Evolutionary conservation across 441 rosid species (phyloP).

Genomic region (Erysimum pusillum): DNA sequence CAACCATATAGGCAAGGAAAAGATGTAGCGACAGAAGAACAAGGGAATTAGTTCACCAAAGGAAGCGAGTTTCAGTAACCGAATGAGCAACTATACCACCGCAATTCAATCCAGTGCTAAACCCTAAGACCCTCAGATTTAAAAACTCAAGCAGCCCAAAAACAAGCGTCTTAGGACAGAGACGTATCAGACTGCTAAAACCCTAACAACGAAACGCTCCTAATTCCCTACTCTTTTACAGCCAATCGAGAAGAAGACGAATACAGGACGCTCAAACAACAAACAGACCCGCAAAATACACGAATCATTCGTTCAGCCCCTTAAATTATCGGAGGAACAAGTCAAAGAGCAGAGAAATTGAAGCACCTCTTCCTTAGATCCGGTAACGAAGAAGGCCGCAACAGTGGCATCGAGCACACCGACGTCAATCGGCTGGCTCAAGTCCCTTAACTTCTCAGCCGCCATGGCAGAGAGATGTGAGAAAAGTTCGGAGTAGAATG

Average conservation of each 20-base stretch:
- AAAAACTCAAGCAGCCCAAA: background rate
- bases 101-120: slow-evolving; percentile 23
- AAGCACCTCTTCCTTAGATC: slow-evolving; percentile 99
- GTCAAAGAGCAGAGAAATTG: slow-evolving; percentile 29
- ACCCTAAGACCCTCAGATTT: slow-evolving; percentile 30
- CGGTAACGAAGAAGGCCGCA: slow-evolving; percentile 99
- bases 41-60: background rate
- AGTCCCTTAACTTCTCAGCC: slow-evolving; percentile 95
- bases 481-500: slow-evolving; percentile 31
- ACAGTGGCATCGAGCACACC: slow-evolving; percentile 95
- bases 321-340: slow-evolving; percentile 15
- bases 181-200: slow-evolving; percentile 31
- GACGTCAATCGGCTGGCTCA: slow-evolving; percentile 97
- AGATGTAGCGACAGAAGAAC: background rate
- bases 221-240: slow-evolving; percentile 17
- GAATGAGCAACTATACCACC: slow-evolving; percentile 18
- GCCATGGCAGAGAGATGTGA: slow-evolving; percentile 66
- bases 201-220: slow-evolving; percentile 35
- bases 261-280: slow-evolving; percentile 1
- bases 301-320: slow-evolving; percentile 9
- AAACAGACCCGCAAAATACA: background rate
- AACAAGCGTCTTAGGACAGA: background rate
- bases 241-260: slow-evolving; percentile 28
- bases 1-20: slow-evolving; percentile 17
- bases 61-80: slow-evolving; percentile 11